Evolutionary conservation across 164 flowering plant species (phyloP).

Genomic region (Houttuynia cordata): DNA sequence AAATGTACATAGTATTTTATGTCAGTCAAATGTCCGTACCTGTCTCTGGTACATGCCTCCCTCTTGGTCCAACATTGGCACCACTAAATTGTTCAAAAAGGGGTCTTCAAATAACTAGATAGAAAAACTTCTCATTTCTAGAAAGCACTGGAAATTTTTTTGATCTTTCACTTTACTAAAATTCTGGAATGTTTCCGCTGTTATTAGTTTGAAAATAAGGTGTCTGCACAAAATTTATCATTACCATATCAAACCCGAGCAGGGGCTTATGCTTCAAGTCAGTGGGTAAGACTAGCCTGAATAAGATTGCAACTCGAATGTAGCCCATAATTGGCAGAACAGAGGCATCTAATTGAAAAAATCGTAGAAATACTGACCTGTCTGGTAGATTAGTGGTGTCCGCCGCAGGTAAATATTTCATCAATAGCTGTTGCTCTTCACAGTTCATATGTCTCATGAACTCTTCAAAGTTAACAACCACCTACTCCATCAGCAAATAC

Average conservation of each 20-base stretch:
- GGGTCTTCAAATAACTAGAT: neutral
- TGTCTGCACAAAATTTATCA: neutral
- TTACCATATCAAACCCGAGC: neutral
- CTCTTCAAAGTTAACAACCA: slow-evolving; percentile 55
- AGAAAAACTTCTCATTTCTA: neutral
- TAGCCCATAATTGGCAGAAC: neutral
- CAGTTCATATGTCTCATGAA: slow-evolving; percentile 43
- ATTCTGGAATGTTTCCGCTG: neutral
- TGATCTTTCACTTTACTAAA: too few relatives aligned
- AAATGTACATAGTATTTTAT: neutral
- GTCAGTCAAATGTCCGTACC: neutral
- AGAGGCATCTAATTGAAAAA: neutral
- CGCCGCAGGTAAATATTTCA: slow-evolving; percentile 52
- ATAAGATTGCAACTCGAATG: neutral
- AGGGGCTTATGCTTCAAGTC: neutral
- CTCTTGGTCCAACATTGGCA: neutral
- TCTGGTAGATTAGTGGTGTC: slow-evolving; percentile 45
- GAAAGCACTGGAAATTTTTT: neutral
- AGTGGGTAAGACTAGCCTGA: too few relatives aligned
- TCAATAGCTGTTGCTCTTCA: slow-evolving; percentile 55
- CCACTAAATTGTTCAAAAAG: neutral
- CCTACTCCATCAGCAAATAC: slow-evolving; percentile 37
- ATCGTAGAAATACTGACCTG: slow-evolving; percentile 27
- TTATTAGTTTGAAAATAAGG: neutral
- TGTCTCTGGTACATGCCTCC: neutral